A percentile compares a stretch with the other conserved stretches of the same genome.
Evolutionary conservation across 805 yeast species (phyloP).

Genomic region (Saccharomycodes ludwigii): DNA sequence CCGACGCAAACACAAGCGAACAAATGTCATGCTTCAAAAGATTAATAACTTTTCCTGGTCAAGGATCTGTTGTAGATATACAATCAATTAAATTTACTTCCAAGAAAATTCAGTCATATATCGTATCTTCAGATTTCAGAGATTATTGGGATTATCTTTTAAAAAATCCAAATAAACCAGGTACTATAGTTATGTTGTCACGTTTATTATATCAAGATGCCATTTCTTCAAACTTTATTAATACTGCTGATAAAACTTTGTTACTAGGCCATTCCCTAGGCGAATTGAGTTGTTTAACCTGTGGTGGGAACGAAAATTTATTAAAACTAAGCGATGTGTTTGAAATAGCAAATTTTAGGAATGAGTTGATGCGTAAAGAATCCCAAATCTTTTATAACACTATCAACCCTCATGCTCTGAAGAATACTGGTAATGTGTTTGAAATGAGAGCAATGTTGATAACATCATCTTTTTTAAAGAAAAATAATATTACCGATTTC

Average conservation of each 20-base stretch:
- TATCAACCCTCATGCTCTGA: too few species aligned
- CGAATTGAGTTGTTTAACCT: slow-evolving; percentile 20
- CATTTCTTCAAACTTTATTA: not conserved
- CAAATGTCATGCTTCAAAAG: slow-evolving; percentile 2
- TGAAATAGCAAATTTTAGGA: slow-evolving; percentile 22
- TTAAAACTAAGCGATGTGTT: slow-evolving; percentile 18
- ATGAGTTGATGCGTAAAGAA: slow-evolving; percentile 22
- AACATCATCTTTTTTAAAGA: too few species aligned
- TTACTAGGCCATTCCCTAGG: slow-evolving; percentile 26
- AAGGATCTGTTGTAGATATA: slow-evolving; percentile 20
- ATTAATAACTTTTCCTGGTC: slow-evolving; percentile 24
- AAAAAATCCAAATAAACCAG: slow-evolving; percentile 1
- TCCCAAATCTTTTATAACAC: too few species aligned
- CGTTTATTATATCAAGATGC: not conserved
- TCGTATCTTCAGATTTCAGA: not conserved
- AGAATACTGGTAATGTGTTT: slow-evolving; percentile 14
- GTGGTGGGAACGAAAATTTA: slow-evolving; percentile 14
- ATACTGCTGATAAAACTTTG: not conserved
- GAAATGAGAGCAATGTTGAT: slow-evolving; percentile 24
- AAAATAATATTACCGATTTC: too few species aligned
- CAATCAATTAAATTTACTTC: slow-evolving; percentile 1
- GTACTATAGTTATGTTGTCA: not conserved
- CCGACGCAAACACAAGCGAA: not conserved
- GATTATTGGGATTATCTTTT: slow-evolving; percentile 1
- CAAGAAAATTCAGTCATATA: slow-evolving; percentile 4